Evolutionary conservation across 2,329 filamentous ascomycete species (phyloP), one percentile per base, ranked within the genome.

Genomic region (Colletotrichum sp.): DNA sequence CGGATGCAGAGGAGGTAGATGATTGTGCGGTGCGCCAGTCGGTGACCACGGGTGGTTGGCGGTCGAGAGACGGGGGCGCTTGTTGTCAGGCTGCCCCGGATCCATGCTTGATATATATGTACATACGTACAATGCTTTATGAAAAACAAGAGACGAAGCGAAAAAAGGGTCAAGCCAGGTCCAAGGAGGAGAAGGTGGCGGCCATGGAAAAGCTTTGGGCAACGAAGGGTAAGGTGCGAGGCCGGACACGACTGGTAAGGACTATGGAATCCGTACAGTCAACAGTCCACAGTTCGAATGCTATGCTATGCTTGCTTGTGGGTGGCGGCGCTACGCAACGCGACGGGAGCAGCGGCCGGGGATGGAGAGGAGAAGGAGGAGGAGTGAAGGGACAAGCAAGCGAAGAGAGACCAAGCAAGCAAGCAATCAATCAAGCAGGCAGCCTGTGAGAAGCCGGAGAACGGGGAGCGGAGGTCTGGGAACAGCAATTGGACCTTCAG

Each of bases 101-200:
- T 92, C 91, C 91, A 92, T 92, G 87, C 85, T 90, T 83, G 83
- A 81, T 86, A 88, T 86, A 87, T 82, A 83, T 83, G 82, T 83
- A 84, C 83, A 85, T 84, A 79, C 80, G 84, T 81, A 82, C 78
- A 76, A 73, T 69, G 67, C 74, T 61, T 52, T 66, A 76, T 69
- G 66, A 78, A 78, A 73, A 73, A 78, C 69, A 74, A 74, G 74
- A 73, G 76, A 77, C 71, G 76, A 77, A 73, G 76, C 64, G 75
- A 72, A 74, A 76, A 72, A 63, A 77, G 72, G 78, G 78, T 79
- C 78, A 79, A 73, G 75, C 79, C 74, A 75, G 78, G 71, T 77
- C 71, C 75, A 73, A 68, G 69, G 66, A 61, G 64, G 63, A 72
- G 67, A 32, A 67, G 71, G 72, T 70, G 68, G 71, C 70, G 81